These are phyloP conservation scores for Hericium rajendrae DNA, from an alignment of 768 basidiomycete genomes.

Conservation along the genomic window DNA sequence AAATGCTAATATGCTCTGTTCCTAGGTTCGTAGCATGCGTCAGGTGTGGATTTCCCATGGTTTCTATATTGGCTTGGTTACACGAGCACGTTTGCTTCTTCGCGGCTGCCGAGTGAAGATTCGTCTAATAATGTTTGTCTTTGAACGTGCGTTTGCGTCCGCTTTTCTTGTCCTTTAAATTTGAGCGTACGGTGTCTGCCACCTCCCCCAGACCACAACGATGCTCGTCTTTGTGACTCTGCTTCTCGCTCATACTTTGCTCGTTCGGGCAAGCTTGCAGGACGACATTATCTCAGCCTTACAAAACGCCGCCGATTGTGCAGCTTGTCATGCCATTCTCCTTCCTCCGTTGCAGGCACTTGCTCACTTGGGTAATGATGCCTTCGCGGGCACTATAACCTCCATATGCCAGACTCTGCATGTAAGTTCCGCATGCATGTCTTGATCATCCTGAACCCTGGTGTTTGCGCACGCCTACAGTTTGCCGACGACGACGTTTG, in stretches of 20 bases:
- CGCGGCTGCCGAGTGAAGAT: neutral
- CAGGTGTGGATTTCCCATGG: neutral
- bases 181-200: too few relatives aligned
- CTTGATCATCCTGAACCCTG: too few relatives aligned
- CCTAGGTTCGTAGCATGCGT: too few relatives aligned
- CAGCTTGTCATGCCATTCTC: neutral
- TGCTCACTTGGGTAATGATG: neutral
- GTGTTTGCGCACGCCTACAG: neutral
- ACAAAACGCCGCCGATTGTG: neutral
- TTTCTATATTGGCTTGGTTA: neutral
- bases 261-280: neutral
- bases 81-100: neutral
- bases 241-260: too few relatives aligned
- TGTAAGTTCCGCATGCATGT: neutral
- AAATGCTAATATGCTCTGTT: too few relatives aligned
- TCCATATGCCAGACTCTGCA: neutral
- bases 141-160: too few relatives aligned
- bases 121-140: too few relatives aligned
- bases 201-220: constrained; percentile 1
- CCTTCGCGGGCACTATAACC: neutral
- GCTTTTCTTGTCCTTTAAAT: neutral
- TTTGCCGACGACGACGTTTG: neutral
- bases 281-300: neutral
- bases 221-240: neutral
- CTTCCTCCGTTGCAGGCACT: neutral